Conservation (phyloP, 306 rosid genomes). For the Sesbania bispinosa region DNA sequence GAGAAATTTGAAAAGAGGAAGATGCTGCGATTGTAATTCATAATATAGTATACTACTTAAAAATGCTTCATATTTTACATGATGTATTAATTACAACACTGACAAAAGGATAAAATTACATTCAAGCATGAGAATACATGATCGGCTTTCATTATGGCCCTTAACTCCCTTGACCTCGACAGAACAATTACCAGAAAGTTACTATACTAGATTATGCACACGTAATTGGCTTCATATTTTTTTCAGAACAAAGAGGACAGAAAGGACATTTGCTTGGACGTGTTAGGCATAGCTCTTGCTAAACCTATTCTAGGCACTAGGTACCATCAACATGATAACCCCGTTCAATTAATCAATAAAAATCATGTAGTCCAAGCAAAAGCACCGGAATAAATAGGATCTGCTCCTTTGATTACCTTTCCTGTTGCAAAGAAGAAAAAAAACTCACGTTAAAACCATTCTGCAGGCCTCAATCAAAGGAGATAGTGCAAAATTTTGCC, state of each 20-base stretch:
- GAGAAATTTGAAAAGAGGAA: background rate
- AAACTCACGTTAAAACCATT: background rate
- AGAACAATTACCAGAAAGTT: background rate
- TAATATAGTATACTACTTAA: no score
- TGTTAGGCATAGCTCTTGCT: constrained; percentile 1
- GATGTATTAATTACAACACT: background rate
- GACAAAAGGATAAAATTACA: background rate
- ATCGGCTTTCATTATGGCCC: background rate
- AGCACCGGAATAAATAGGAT: background rate
- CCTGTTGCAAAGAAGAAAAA: background rate
- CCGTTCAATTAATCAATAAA: background rate
- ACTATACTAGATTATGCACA: background rate
- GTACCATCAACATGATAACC: constrained; percentile 3
- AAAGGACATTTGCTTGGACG: background rate
- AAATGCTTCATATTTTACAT: constrained; percentile 15
- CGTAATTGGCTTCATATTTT: background rate
- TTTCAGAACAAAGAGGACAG: background rate
- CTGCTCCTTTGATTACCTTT: background rate
- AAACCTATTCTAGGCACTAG: constrained; percentile 1
- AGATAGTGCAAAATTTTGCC: background rate
- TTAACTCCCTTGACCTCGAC: background rate
- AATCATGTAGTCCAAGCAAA: constrained; percentile 5
- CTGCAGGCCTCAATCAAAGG: background rate
- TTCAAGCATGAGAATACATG: background rate
- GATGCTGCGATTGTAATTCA: background rate